A percentile compares a stretch with the other conserved stretches of the same genome.
These are phyloP conservation scores for Nyssa sinensis DNA, from an alignment of 148 eudicot species.

Conservation along the genomic window DNA sequence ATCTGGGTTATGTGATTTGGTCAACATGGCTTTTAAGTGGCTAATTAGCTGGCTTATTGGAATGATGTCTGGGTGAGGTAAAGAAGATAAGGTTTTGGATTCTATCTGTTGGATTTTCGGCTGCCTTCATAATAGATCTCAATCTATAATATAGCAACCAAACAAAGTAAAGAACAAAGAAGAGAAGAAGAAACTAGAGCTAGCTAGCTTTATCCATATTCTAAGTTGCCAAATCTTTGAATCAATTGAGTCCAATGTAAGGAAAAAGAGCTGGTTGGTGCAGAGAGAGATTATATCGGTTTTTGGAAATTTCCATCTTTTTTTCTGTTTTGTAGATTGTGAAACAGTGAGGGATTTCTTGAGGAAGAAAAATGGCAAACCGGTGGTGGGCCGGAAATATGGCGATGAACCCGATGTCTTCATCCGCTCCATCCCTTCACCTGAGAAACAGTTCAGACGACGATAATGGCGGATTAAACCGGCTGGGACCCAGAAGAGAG, in stretches of 20 bases:
- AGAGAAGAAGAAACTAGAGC: background rate
- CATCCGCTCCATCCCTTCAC: background rate
- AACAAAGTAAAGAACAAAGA: background rate
- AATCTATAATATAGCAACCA: background rate
- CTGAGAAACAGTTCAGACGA: slow-evolving; percentile 11
- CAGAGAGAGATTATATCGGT: background rate
- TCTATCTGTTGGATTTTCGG: slow-evolving; percentile 18
- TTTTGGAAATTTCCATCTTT: background rate
- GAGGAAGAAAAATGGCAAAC: slow-evolving; percentile 41
- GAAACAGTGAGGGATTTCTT: background rate
- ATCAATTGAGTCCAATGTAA: too few species aligned
- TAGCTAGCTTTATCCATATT: background rate
- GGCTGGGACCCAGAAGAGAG: slow-evolving; percentile 18
- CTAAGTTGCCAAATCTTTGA: too few species aligned
- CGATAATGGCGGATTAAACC: slow-evolving; percentile 14
- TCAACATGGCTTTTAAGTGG: background rate
- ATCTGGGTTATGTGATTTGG: background rate
- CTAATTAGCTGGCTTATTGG: background rate
- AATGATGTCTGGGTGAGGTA: too few species aligned
- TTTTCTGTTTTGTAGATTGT: background rate
- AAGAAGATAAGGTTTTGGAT: slow-evolving; percentile 8
- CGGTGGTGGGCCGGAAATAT: slow-evolving; percentile 79
- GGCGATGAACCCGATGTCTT: slow-evolving; percentile 43
- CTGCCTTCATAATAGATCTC: background rate
- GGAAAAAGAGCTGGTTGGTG: background rate